Base-by-base conservation (phyloP, 768 basidiomycete genomes). In the Mycena filopes region DNA sequence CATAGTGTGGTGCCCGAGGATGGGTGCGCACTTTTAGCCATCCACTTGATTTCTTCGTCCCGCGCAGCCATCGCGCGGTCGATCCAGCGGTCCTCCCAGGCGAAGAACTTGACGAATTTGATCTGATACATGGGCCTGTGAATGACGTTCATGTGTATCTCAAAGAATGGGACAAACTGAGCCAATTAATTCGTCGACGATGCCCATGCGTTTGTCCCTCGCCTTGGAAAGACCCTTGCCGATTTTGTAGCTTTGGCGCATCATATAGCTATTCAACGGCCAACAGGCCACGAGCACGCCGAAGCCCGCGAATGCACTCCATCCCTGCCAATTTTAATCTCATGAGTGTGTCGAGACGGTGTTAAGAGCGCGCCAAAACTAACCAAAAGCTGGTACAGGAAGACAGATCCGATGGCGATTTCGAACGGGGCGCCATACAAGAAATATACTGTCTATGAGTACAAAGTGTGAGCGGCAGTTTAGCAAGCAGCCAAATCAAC, bases 101-200 rank as follows among this genome's bases (percentile, higher is more conserved):
- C 91, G 65, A 93, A 93, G 81, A 93, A 92, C 75, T 93, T 92
- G 81, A 92, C 89, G 71, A 92, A 91, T 75, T 91, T 91, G 60
- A 65, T 45, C 61, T 62, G 16, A 7, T 36, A 23, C 3, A 33
- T 8, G 26, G 16, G n/a, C n/a, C n/a, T 25, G 36, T 26, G 20
- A 29, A 11, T 13, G 1, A 18, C n/a, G 11, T 21, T 7, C 11
- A 45, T 18, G 48, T 29, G 5, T 28, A 15, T 25, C 16, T 42
- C 23, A 9, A 36, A 36, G 36, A 33, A 12, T 33, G 40, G 26
- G 25, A 63, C 61, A 5, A 23, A 90, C 89, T 7, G 88, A 87
- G n/a, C 86, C 84, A 63, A 95, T 89, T 28, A 95, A 78, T 73
- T 96, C 93, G 63, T 89, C 92, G 68, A 95, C 74, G 7, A 93